Base-by-base conservation (phyloP, 257 asterid species). In the Fraxinus pennsylvanica region DNA sequence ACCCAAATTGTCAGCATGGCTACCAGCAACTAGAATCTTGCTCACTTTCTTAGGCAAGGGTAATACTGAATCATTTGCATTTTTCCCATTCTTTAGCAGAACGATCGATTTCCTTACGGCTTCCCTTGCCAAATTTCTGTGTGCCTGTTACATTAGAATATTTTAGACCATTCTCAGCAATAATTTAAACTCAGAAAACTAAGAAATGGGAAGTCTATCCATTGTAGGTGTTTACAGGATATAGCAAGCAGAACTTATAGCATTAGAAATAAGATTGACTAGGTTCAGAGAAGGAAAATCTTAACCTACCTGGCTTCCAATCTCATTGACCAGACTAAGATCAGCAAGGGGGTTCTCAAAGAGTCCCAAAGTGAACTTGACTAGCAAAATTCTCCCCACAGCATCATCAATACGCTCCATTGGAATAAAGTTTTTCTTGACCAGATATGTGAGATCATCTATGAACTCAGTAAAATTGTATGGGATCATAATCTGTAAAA, bases 71-170 rank as follows among this genome's bases (percentile, higher is more conserved):
- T 70, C 54, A 14, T 82, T 82, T 0, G 79, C 81, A 17, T 82
- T 27, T 71, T 57, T 75, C 3, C 90, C 88, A 15, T 87, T 87
- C 73, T 87, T 87, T 5, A 87, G 82, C 63, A 84, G 72, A 69
- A 87, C 88, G 0, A 82, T 82, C 0, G 90, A 87, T 79, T 87
- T 87, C 76, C 90, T 84, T 33, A 87, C 88, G 2, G 88, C 88
- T 75, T 87, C 90, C 47, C 88, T 82, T 0, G 90, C 87, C 22
- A 84, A 75, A 52, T 87, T 84, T 80, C 74, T 71, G 32, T 87
- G 90, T 38, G 10, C 79, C 88, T 85, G 75, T 84, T 14, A 78
- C 5, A 84, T 83, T 71, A 45, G 61, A 73, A 54, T 9, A 74
- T 29, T 57, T 19, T 71, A 68, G 39, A 76, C 77, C 75, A 67